Base-by-base conservation (phyloP, 345 rosid genomes). In the Excoecaria agallocha region DNA sequence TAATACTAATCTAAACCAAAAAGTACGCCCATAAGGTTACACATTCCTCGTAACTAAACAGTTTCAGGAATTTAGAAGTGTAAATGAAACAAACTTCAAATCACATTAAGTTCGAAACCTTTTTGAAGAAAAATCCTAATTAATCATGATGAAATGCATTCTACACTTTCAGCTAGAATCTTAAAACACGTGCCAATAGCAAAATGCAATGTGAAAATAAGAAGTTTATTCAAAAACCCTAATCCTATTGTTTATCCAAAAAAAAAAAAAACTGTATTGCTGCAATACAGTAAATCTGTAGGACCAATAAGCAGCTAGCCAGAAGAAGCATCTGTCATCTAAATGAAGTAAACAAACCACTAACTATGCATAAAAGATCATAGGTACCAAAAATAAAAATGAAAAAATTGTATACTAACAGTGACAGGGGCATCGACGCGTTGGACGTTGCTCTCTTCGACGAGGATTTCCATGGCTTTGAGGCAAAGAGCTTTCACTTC, bases 381-480 rank as follows among this genome's bases (percentile, higher is more conserved):
- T 50, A 50, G 54, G 15, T 50, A 50, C 25, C 35, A n/a, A n/a
- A n/a, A n/a, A n/a, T n/a, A n/a, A n/a, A n/a, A n/a, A n/a, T n/a
- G 3, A 11, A 35, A 17, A 56, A 0, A 0, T 17, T 52, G 45
- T 20, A 52, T 24, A 57, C 61, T 20, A 24, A 96, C 97, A 70
- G 99, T 93, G 83, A 96, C 97, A 66, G 99, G 98, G 60, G 99
- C 95, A 69, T 96, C 98, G 13, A 96, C 96, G 51, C 97, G 88
- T 69, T 96, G 97, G 68, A 96, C 99, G 84, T 96, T 96, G 84
- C 98, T 90, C 82, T 93, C 98, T 80, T 96, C 98, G 52, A 96
- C 93, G 59, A 96, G 97, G 66, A 96, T 90, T 76, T 96, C 97
- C 91, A 87, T 91, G 71, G 97, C 99, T 82, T 96, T 96, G 74